Conservation (phyloP, 345 rosid species). For the Eucalyptus regnans region DNA sequence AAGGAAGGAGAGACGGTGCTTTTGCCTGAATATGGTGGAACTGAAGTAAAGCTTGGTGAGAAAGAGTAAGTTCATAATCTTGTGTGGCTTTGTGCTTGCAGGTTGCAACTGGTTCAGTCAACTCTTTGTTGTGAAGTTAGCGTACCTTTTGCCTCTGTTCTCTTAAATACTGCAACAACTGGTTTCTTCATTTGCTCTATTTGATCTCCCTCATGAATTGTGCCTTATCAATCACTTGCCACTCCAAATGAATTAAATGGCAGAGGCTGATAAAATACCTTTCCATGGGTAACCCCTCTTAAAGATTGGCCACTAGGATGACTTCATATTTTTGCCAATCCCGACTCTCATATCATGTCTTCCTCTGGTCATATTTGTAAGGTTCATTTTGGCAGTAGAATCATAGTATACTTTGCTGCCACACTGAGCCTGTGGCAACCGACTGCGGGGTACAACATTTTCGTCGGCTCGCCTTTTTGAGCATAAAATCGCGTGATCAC, state of each 20-base stretch:
- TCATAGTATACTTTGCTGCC: neutral
- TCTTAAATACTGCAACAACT: neutral
- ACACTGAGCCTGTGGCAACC: neutral
- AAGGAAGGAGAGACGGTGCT: slow-evolving; percentile 86
- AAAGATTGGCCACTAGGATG: neutral
- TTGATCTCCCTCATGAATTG: neutral
- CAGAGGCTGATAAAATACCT: neutral
- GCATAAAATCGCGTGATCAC: neutral
- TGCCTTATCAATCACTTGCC: neutral
- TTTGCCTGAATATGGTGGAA: slow-evolving; percentile 63
- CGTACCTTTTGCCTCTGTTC: neutral
- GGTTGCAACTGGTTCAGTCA: neutral
- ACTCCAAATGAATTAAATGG: neutral
- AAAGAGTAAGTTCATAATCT: slow-evolving; percentile 43
- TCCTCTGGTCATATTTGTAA: neutral
- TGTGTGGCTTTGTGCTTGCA: neutral
- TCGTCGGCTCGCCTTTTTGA: neutral
- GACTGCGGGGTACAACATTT: neutral
- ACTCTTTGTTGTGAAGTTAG: neutral
- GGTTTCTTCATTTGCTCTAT: neutral
- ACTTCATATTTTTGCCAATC: neutral
- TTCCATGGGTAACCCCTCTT: neutral
- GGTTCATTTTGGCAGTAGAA: neutral
- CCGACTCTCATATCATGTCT: neutral
- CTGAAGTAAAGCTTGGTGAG: slow-evolving; percentile 72